Evolutionary conservation across 2,329 filamentous ascomycete species (phyloP).

Genomic region (Trichoderma guizhouense): DNA sequence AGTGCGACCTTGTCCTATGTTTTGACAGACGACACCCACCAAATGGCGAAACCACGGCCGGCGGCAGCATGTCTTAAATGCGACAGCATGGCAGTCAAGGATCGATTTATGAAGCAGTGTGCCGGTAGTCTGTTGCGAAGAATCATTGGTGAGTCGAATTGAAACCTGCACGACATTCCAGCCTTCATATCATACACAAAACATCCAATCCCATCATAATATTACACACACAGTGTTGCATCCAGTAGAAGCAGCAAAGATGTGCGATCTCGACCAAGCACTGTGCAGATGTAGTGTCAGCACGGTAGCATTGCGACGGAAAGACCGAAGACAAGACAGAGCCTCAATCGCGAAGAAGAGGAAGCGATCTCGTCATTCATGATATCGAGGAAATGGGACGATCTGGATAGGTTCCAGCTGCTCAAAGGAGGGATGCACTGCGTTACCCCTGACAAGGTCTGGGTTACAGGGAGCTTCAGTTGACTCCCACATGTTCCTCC

Average conservation of each 20-base stretch:
- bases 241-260: neutral
- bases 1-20: neutral
- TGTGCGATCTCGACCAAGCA: neutral
- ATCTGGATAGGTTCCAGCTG: neutral
- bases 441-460: neutral
- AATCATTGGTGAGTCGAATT: neutral
- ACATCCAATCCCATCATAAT: neutral
- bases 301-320: neutral
- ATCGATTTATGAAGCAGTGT: neutral
- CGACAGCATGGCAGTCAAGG: neutral
- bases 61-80: neutral
- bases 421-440: neutral
- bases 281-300: neutral
- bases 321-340: neutral
- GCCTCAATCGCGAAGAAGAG: neutral
- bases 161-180: neutral
- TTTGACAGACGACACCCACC: neutral
- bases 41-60: neutral
- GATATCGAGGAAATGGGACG: neutral
- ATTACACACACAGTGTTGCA: neutral
- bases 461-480: neutral
- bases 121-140: neutral
- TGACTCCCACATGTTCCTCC: neutral
- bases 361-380: neutral
- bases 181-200: neutral